Evolutionary conservation across 1,284 basidiomycete genomes (phyloP), one percentile per base, ranked within the genome.

Genomic region (Austroboletus olivaceoglutinosus): DNA sequence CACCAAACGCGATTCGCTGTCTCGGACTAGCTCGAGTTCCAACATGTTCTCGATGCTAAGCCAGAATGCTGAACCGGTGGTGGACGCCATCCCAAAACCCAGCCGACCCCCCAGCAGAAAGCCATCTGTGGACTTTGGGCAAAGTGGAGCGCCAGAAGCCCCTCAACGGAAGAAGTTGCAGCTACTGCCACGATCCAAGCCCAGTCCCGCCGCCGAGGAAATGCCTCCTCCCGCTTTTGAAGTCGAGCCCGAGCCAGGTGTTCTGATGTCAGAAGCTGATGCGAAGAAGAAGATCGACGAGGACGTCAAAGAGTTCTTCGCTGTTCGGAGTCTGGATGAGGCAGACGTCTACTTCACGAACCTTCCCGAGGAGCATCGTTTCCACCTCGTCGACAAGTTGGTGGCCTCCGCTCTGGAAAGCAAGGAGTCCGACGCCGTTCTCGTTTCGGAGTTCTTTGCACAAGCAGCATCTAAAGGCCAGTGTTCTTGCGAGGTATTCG

Each of bases 11-110:
- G 83, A 89, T 54, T 80, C 88, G 4, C 72, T 93, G 15, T 86
- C 91, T 8, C 82, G 93, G 44, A 84, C 86, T 27, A 84, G 78
- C 59, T 94, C 91, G 40, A 84, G 73, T 50, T 78, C 82, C 54
- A 97, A 96, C 72, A 95, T 93, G 89, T 95, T 95, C 75, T 85
- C 83, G 16, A 80, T 89, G 75, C 82, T 91, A 45, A 80, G 77
- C 59, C 83, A 86, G 63, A 76, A 74, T 54, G 59, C 73, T 27
- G 82, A 82, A 51, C 76, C 81, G 22, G 67, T 74, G 3, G 73
- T 69, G 2, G 83, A 82, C 27, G 63, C 73, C n/a, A 59, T 70
- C 9, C 56, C 65, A 63, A 87, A 80, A 64, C 70, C 73, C 51
- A 79, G 70, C 55, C 70, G 72, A 47, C 73, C 74, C 30, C 71